Base-by-base conservation (phyloP, 257 asterid species). In the Knoxia roxburghii region DNA sequence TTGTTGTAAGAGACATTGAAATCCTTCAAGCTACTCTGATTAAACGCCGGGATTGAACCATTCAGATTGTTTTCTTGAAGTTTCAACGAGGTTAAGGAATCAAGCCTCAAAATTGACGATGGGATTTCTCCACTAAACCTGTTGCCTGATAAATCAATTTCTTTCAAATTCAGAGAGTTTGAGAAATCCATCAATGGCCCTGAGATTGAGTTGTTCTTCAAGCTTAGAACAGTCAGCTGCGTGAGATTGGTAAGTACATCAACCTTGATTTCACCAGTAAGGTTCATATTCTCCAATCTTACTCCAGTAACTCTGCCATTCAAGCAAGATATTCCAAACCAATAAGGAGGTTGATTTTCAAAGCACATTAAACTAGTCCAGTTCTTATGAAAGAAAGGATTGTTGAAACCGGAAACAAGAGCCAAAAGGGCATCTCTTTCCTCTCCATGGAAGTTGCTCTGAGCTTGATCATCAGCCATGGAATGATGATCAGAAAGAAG, bases 281-380 rank as follows among this genome's bases (percentile, higher is more conserved):
- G 87, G 26, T 72, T 81, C 72, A 84, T 67, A 75, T 75, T 75
- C 60, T 84, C 89, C 68, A 89, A 67, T 61, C 64, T 66, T 27
- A 89, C 32, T 30, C 85, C 84, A 0, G 82, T 83, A 62, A 89
- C 91, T 73, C 91, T 80, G 18, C 96, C 96, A 0, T 80, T 35
- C 2, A 30, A 21, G 63, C 96, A 89, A 33, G 67, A 80, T 29
- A 89, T 56, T 45, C 96, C 96, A 24, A 65, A 58, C 95, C 95
- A 88, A 53, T 71, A 64, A 9, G 95, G 89, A 1, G 78, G 35
- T 23, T 50, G 26, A 45, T 86, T 77, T 83, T 74, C 46, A 79
- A 75, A 84, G 76, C 90, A 86, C 87, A 84, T 81, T 48, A 84
- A n/a, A 14, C 81, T 64, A 15, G 86, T 89, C 95, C 89, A 89